Evolutionary conservation across 78 protist genomes (phyloP), one percentile per base, ranked within the genome.

Genomic region (Protostelium mycophagum): DNA sequence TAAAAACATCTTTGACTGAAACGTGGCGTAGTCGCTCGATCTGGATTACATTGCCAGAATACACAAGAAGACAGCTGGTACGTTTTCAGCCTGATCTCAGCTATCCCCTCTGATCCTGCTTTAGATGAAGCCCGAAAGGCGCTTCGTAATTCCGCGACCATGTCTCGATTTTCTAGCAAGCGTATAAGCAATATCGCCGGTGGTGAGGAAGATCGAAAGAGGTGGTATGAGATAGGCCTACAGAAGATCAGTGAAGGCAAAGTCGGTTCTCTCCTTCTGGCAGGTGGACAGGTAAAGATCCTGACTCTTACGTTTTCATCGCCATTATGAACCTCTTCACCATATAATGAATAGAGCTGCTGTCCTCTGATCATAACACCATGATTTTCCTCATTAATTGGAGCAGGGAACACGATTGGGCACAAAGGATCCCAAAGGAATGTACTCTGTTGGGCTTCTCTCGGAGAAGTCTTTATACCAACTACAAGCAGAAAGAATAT

Each of bases 381-480:
- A 28, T 28, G 34, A 63, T 28, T 28, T 63, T 23, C 23, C 83
- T 23, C 28, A 28, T 28, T 28, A 63, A 63, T 28, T 63, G 34
- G 83, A 28, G 31, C 91, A 93, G 87, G 98, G 99, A 1, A 96
- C 99, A 1, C 90, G 99, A 31, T 95, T 98, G 0, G 99, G 99
- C 29, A 95, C 93, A 36, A 83, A 89, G 34, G 86, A 97, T 38
- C 99, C 99, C 10, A 98, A 98, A 87, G 99, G 99, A 0, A 93
- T 94, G 93, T 97, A 90, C 88, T 93, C 95, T 87, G 93, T 98
- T 83, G 98, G 96, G 36, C 89, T 97, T 38, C 99, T 98, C 28
- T 95, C 98, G 29, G 89, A 88, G 85, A 97, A 97, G 91, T 90
- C 98, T 35, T 90, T 99, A n/a, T 98, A 96, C 90, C 98, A 97